Evolutionary conservation across 2,329 filamentous ascomycete species (phyloP).

Genomic region (Trichoderma brevicompactum): DNA sequence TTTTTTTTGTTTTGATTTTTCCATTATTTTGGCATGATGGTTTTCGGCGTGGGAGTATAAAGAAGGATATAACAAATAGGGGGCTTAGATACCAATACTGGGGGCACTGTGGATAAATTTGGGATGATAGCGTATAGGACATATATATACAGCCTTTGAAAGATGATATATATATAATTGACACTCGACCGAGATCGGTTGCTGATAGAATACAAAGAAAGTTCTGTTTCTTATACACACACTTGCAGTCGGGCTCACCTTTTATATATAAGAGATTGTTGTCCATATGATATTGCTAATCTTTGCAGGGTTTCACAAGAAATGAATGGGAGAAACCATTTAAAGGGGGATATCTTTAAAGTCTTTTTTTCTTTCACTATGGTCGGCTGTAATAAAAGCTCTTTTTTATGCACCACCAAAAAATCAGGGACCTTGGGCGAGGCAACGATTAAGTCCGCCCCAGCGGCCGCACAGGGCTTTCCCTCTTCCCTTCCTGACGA

Average conservation of each 20-base stretch:
- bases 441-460: conserved; percentile 90
- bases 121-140: conserved; percentile 24
- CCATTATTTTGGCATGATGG: background rate
- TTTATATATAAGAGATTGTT: background rate
- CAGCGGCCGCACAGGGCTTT: conserved; percentile 96
- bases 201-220: conserved; percentile 20
- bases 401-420: conserved; percentile 34
- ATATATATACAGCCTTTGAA: conserved; percentile 19
- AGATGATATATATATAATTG: conserved; percentile 9
- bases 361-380: conserved; percentile 32
- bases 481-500: conserved; percentile 63
- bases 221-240: background rate
- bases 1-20: background rate
- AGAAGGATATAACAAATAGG: conserved; percentile 25
- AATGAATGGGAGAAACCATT: background rate
- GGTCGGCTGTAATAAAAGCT: conserved; percentile 36
- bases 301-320: background rate
- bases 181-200: conserved; percentile 7
- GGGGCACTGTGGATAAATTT: conserved; percentile 23
- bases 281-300: background rate
- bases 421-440: conserved; percentile 51
- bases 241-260: background rate
- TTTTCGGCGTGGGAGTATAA: conserved; percentile 20
- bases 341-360: conserved; percentile 28
- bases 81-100: conserved; percentile 25